These are phyloP conservation scores for Fraxinus sp. DNA, from an alignment of 305 asterid genomes.

Conservation along the genomic window DNA sequence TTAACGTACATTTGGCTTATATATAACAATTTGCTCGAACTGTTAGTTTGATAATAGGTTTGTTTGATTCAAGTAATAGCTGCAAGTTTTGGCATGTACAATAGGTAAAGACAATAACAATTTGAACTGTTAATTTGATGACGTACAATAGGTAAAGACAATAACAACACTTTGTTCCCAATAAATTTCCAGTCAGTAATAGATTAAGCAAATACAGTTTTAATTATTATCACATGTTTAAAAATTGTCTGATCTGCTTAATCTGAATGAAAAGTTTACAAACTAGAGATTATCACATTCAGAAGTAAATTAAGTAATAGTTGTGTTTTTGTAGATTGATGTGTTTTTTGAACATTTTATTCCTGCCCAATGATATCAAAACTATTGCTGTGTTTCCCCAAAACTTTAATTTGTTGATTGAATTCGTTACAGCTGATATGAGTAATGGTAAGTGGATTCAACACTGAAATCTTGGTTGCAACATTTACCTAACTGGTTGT, in stretches of 20 bases:
- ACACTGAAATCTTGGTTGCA: conserved; percentile 1
- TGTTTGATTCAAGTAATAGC: background rate
- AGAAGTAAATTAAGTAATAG: background rate
- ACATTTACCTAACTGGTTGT: conserved; percentile 26
- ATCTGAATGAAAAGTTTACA: conserved; percentile 13
- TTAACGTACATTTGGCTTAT: background rate
- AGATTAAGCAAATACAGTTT: background rate
- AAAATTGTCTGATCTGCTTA: background rate
- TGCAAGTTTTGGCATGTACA: background rate
- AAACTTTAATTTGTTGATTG: background rate
- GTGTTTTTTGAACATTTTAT: background rate
- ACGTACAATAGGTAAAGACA: background rate
- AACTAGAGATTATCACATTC: background rate
- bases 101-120: conserved; percentile 11
- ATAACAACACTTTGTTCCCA: background rate
- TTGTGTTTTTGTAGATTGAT: background rate
- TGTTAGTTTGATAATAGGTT: background rate
- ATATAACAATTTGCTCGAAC: background rate
- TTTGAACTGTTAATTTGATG: background rate
- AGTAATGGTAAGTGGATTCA: background rate
- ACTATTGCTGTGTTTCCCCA: conserved; percentile 8
- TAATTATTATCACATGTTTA: background rate
- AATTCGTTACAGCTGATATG: background rate
- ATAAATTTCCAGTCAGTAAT: background rate
- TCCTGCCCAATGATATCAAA: background rate